A percentile compares a stretch with the other conserved stretches of the same genome.
Conservation (phyloP, 2,329 filamentous ascomycete genomes). For the Macrophomina pseudophaseolina region DNA sequence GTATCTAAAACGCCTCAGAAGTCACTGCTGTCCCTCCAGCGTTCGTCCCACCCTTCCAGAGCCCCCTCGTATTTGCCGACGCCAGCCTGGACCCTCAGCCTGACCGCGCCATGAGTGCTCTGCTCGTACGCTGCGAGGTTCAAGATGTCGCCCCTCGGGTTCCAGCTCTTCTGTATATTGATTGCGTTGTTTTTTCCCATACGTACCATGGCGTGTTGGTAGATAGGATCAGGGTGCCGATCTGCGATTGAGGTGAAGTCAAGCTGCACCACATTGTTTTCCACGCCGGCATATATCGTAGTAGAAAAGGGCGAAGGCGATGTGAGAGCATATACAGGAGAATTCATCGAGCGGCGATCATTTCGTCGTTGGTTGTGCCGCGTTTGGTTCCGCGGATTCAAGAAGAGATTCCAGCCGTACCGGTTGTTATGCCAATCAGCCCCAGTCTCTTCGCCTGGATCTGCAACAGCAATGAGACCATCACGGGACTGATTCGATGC, state of each 20-base stretch:
- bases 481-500: too few species aligned
- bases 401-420: constrained; percentile 53
- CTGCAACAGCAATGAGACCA: neutral
- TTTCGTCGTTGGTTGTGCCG: constrained; percentile 30
- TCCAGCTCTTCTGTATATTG: constrained; percentile 39
- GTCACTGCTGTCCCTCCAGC: constrained; percentile 42
- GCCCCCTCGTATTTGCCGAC: constrained; percentile 33
- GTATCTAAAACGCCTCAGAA: neutral
- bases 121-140: constrained; percentile 56
- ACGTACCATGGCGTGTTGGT: constrained; percentile 8
- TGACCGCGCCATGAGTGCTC: constrained; percentile 41
- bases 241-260: constrained; percentile 52
- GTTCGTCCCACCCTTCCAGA: constrained; percentile 41
- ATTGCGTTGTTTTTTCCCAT: constrained; percentile 25
- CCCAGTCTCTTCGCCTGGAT: neutral
- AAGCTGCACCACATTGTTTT: constrained; percentile 51
- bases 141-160: constrained; percentile 44
- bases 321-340: constrained; percentile 55
- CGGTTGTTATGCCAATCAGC: constrained; percentile 19
- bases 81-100: constrained; percentile 46
- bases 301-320: constrained; percentile 51
- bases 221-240: constrained; percentile 47
- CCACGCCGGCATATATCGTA: constrained; percentile 55
- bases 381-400: constrained; percentile 43
- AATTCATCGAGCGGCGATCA: constrained; percentile 36